Evolutionary conservation across 1,284 basidiomycete genomes (phyloP), one percentile per base, ranked within the genome.

Genomic region (Irpex sp.): DNA sequence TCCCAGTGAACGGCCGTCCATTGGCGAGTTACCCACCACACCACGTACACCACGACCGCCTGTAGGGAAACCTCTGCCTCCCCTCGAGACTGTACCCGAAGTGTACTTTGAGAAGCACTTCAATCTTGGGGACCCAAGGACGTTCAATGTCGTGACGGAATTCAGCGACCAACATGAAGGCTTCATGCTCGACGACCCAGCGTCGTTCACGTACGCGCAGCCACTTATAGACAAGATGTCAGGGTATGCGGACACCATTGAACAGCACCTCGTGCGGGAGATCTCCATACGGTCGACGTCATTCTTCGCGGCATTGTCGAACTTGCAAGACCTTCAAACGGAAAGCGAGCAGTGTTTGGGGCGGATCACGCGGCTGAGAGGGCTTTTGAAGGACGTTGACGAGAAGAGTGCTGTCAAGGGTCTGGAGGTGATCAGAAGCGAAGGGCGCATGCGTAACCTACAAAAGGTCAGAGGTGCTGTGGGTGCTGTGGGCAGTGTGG

Each of bases 241-340:
- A 11, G 90, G 95, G 65, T 92, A 98, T 71, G 90, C 96, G 5
- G 97, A 98, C 74, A 92, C 93, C 1, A 87, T 99, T 65, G 97
- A 99, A 72, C 89, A 95, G 67, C 96, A 99, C 73, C 90, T 99
- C 60, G 87, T 97, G 13, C 88, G 89, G 68, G 97, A 98, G 76
- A 97, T 99, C 61, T 92, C 93, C 5, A 79, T 91, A 8, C 90
- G 96, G 4, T 94, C 94, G 0, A 87, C 93, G 0, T 95, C 94
- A 2, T 99, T 99, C 84, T 99, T 99, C 72, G 92, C 95, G 0
- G 97, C 97, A 1, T 85, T 99, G 21, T 88, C 94, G 7, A 98
- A 98, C 73, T 81, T 99, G 9, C 93, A 98, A 71, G 91, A 95
- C 66, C 84, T 99, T 4, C 93, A 95, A 70, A 87, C 91, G 4